Evolutionary conservation across 768 basidiomycete species (phyloP), one percentile per base, ranked within the genome.

Genomic region (Naganishia onofrii): DNA sequence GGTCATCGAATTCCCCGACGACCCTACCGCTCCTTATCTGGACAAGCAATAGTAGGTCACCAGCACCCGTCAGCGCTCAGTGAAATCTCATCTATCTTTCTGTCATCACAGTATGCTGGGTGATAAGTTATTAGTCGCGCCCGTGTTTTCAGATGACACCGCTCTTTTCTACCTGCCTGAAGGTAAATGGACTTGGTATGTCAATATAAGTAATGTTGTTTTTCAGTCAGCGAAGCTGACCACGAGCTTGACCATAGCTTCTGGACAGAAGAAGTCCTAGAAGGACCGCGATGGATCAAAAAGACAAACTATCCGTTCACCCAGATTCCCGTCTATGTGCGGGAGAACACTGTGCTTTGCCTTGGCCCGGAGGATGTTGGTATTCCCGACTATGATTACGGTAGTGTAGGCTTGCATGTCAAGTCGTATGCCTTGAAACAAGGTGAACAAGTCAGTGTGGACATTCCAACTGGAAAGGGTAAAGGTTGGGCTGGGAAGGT

Each of bases 241-340:
- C 13, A 8, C 38, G 29, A 28, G 29, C 12, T 38, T 3, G 29
- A 23, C n/a, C 34, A 52, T 46, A 71, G 85, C 52, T 88, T 84
- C 79, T 82, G 87, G 76, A 84, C 85, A 0, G 80, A 82, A 48
- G 84, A 86, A 54, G 83, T 83, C n/a, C 73, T 87, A 31, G 78
- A 82, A 58, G 89, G 89, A 0, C 89, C 88, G 0, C 72, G 74
- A 21, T 90, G 88, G 88, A 81, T 89, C 70, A 77, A 57, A n/a
- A 84, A 84, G 64, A 86, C 87, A 73, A 81, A 84, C 67, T 86
- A 88, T n/a, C 84, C 87, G 29, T 78, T 89, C 46, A 85, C 88
- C 74, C 84, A 85, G 68, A 84, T 90, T 46, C 88, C 88, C 19
- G 85, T 90, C 32, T 90, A 86, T 85, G 85, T 89, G 44, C 83